A percentile compares a stretch with the other conserved stretches of the same genome.
These are phyloP conservation scores for Neonectria punicea DNA, from an alignment of 2,329 filamentous ascomycete genomes.

Conservation along the genomic window DNA sequence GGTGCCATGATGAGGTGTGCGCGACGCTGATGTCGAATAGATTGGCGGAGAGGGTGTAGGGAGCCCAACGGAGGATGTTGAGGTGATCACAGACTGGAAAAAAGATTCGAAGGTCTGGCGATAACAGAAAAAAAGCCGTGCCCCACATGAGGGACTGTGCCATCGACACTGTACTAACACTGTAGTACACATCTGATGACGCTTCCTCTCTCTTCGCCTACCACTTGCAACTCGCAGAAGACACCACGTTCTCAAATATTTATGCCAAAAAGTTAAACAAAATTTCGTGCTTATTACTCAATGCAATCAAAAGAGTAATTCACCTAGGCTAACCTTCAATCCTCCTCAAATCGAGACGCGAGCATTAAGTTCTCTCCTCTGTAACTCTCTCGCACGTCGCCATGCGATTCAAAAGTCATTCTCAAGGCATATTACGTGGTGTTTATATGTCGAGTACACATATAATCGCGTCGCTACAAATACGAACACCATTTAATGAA, in stretches of 20 bases:
- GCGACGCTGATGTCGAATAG: neutral
- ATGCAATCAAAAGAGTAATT: neutral
- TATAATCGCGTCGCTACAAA: neutral
- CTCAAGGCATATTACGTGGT: neutral
- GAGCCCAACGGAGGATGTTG: neutral
- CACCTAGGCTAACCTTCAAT: neutral
- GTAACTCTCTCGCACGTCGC: neutral
- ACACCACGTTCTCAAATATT: neutral
- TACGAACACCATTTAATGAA: neutral
- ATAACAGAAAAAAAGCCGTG: conserved; percentile 38
- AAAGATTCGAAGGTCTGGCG: conserved; percentile 12
- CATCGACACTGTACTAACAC: conserved; percentile 11
- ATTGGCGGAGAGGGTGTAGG: neutral
- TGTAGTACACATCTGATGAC: neutral
- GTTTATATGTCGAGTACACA: neutral
- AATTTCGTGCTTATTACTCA: neutral
- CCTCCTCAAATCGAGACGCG: neutral
- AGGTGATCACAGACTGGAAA: neutral
- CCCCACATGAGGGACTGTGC: conserved; percentile 26
- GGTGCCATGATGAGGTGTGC: conserved; percentile 42
- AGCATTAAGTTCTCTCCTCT: neutral
- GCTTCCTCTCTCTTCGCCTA: neutral
- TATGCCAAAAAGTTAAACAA: neutral
- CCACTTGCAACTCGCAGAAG: too few relatives aligned
- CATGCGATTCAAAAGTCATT: neutral